A percentile compares a stretch with the other conserved stretches of the same genome.
Conservation (phyloP, 139 green algal genomes). For the Picochlorum sp. region DNA sequence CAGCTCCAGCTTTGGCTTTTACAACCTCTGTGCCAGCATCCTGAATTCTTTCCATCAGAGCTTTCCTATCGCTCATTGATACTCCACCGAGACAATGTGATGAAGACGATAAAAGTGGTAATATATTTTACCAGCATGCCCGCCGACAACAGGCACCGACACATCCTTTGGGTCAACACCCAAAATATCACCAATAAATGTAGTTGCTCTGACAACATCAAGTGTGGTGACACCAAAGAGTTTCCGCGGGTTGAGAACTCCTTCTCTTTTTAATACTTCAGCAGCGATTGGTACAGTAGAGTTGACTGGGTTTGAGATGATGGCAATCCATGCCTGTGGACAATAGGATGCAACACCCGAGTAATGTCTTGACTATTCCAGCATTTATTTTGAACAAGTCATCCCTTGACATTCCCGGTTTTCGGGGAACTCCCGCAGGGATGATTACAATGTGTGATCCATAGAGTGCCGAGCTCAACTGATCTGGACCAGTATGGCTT, state of each 20-base stretch:
- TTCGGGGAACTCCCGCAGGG: constrained; percentile 86
- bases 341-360: constrained; percentile 57
- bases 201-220: constrained; percentile 85
- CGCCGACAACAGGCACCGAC: constrained; percentile 87
- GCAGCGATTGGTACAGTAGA: constrained; percentile 97
- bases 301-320: constrained; percentile 99
- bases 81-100: constrained; percentile 33
- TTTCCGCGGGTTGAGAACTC: constrained; percentile 77
- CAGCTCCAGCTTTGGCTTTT: constrained; percentile 78
- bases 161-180: constrained; percentile 63
- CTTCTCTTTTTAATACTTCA: constrained; percentile 71
- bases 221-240: constrained; percentile 94
- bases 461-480: constrained; percentile 63
- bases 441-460: constrained; percentile 87
- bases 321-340: constrained; percentile 68
- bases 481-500: constrained; percentile 57
- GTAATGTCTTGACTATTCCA: constrained; percentile 67
- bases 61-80: constrained; percentile 29
- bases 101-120: constrained; percentile 77
- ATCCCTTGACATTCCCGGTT: constrained; percentile 98
- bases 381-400: constrained; percentile 99
- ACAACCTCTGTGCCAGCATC: constrained; percentile 98
- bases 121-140: constrained; percentile 81
- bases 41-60: constrained; percentile 79
- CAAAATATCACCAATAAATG: constrained; percentile 63